Base-by-base conservation (phyloP, 768 basidiomycete species). In the Crucibulum laeve region DNA sequence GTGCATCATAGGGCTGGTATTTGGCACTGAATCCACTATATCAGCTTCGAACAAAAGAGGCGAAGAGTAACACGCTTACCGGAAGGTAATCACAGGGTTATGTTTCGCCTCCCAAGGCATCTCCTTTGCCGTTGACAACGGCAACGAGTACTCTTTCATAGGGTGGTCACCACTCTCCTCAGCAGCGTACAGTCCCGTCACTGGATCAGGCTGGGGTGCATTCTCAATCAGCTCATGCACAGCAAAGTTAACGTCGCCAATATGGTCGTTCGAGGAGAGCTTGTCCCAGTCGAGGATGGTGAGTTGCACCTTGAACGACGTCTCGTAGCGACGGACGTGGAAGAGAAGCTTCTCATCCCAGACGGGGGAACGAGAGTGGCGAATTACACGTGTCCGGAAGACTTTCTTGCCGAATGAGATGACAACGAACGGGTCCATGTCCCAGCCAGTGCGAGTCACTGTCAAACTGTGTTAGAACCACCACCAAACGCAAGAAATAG, bases 401-500 rank as follows among this genome's bases (percentile, higher is more conserved):
- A 97, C 90, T 61, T 96, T 98, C 69, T 93, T 94, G 23, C 94
- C 91, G 50, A 99, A 99, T 3, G 91, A 91, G 50, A 94, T 78
- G 48, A 99, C 92, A 18, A 91, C 88, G 56, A 97, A 98, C 0
- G 94, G 93, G 55, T 97, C 93, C 93, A 97, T 96, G 59, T 98
- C 94, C 78, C 84, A 93, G 0, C 88, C 89, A 0, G 80, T 88
- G 0, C 87, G 80, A 1, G 84, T 91, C 80, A 91, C 88, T 89
- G 44, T 7, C 5, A 11, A 26, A 33, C n/a, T 14, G 7, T n/a
- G 11, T 42, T 8, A 33, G 2, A 4, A 14, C 35, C 14, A 10
- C 7, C 25, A 42, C 18, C 18, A 17, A n/a, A 17, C 15, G 4
- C 8, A 33, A 13, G 14, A 18, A 19, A 32, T n/a, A 26, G 10